Evolutionary conservation across 2,329 filamentous ascomycete genomes (phyloP).

Genomic region (Zymoseptoria crescenta): DNA sequence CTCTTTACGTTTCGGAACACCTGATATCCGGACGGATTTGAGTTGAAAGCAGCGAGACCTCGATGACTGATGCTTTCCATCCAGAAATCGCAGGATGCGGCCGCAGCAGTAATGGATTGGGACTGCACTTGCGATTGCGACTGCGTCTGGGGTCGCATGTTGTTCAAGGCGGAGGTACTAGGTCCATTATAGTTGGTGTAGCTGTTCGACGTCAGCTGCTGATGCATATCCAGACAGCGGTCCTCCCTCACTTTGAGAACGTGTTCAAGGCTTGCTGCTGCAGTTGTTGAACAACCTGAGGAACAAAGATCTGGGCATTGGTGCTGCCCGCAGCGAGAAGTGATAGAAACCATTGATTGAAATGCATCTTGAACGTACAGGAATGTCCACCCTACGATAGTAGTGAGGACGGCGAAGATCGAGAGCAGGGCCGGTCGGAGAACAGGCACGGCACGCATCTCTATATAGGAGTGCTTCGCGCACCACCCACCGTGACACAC

Average conservation of each 20-base stretch:
- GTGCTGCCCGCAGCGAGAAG: conserved; percentile 1
- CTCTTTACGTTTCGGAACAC: conserved; percentile 45
- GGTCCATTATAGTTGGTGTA: conserved; percentile 5
- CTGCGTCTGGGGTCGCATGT: neutral
- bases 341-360: neutral
- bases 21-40: conserved; percentile 33
- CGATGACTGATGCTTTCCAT: conserved; percentile 42
- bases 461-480: neutral
- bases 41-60: conserved; percentile 42
- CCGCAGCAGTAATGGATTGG: neutral
- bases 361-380: neutral
- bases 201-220: neutral
- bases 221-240: neutral
- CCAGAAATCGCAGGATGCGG: conserved; percentile 26
- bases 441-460: neutral
- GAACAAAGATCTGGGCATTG: neutral
- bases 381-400: neutral
- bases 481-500: neutral
- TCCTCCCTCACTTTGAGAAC: neutral
- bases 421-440: neutral
- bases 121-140: conserved; percentile 1
- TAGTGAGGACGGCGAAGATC: neutral
- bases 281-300: neutral
- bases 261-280: neutral
- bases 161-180: neutral